Base-by-base conservation (phyloP, 306 rosid species). In the Cucurbita maxima region DNA sequence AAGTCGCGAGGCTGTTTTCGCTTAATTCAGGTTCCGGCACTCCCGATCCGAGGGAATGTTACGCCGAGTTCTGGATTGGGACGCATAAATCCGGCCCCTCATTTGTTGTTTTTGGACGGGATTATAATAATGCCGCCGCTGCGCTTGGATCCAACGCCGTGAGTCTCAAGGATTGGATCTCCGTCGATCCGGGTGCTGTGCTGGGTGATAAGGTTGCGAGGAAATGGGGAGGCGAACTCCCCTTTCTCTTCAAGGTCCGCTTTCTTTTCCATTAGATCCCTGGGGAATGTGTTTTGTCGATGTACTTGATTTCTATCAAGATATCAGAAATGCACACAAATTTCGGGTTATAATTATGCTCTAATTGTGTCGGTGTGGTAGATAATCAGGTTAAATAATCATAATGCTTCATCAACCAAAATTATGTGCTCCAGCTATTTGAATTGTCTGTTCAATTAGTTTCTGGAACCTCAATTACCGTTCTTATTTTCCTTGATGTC, bases 1-100 rank as follows among this genome's bases (percentile, higher is more conserved):
- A 78, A 6, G 85, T 72, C 59, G 82, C 80, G 22, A 72, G 80
- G 73, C 80, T 82, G 54, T 79, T 56, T 75, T 69, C 73, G 11
- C 82, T 79, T 73, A 82, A 82, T 72, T 82, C 85, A n/a, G 80
- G 78, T 14, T 73, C 75, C 38, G 41, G 38, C 66, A 82, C 20
- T 64, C 55, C 54, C 25, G 80, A 82, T 61, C 75, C 79, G 41
- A 51, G 30, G 14, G 58, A 72, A 60, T 79, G 73, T 20, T 79
- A 82, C 54, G 85, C 85, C 5, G 85, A 82, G 59, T 62, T 82
- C 71, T 82, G 85, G 85, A 82, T 82, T 70, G 85, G 85, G 5
- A 82, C 85, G 0, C 85, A 82, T 37, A 75, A 82, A 58, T 82
- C 85, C 20, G 85, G 85, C 0, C 73, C 85, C 1, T 79, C 85